These are phyloP conservation scores for Porcisia hertigi DNA, from an alignment of 208 protist genomes.

Conservation along the genomic window DNA sequence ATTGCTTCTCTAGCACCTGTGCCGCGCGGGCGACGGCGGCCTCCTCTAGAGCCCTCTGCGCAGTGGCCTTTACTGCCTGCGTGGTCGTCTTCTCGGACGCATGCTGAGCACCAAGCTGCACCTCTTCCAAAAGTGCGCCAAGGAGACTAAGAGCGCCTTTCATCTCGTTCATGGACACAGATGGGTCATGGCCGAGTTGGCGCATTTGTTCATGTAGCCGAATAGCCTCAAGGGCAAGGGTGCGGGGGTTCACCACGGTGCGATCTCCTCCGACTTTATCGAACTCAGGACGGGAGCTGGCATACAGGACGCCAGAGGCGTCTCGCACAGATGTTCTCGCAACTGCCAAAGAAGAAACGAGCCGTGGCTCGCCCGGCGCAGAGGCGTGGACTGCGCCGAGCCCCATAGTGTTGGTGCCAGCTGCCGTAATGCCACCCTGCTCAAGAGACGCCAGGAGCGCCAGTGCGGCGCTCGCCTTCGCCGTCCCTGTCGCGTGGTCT, in stretches of 20 bases:
- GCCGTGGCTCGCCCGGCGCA: no score
- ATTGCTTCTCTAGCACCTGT: constrained; percentile 20
- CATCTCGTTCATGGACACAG: constrained; percentile 15
- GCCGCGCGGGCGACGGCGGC: constrained; percentile 18
- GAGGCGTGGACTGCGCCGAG: no score
- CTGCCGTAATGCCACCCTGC: not conserved
- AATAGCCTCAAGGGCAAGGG: not conserved
- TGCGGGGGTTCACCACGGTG: not conserved
- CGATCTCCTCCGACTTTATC: no score
- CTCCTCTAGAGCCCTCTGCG: constrained; percentile 21
- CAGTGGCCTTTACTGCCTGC: not conserved
- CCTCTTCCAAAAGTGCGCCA: constrained; percentile 1
- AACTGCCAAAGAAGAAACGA: no score
- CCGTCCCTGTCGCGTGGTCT: not conserved
- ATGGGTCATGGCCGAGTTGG: constrained; percentile 1
- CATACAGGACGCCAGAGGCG: no score
- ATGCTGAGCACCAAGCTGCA: not conserved
- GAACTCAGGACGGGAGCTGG: no score
- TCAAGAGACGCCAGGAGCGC: not conserved
- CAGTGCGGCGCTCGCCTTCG: no score
- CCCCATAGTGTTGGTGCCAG: no score
- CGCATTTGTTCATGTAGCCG: constrained; percentile 29
- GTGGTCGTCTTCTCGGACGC: not conserved
- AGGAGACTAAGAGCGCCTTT: constrained; percentile 17
- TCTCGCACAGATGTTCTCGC: not conserved